Evolutionary conservation across 495 filamentous ascomycete genomes (phyloP).

Genomic region (Neurospora sp.): DNA sequence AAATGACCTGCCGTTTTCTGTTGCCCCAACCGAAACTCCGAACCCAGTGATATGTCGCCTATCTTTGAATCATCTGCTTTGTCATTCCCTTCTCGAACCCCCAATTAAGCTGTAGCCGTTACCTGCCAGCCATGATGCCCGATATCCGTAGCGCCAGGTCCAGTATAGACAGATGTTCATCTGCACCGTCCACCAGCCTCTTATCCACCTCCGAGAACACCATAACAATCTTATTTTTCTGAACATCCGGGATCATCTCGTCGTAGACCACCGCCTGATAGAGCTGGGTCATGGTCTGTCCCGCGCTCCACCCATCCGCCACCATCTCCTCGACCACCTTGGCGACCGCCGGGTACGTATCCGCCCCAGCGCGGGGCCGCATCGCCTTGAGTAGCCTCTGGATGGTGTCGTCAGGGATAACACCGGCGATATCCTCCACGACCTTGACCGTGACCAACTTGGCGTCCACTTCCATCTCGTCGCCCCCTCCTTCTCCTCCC

Average conservation of each 20-base stretch:
- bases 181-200: constrained; percentile 90
- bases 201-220: constrained; percentile 92
- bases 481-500: constrained; percentile 17
- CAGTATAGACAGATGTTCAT: constrained; percentile 85
- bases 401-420: constrained; percentile 69
- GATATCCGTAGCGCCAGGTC: constrained; percentile 76
- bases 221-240: constrained; percentile 85
- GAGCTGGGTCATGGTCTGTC: constrained; percentile 72
- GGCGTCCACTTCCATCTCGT: constrained; percentile 49
- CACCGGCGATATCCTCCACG: constrained; percentile 92
- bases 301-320: constrained; percentile 97
- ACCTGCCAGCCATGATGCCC: constrained; percentile 51
- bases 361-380: constrained; percentile 54
- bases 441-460: constrained; percentile 59
- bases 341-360: constrained; percentile 63
- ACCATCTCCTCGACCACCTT: constrained; percentile 79
- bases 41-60: not conserved
- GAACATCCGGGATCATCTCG: constrained; percentile 66
- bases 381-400: constrained; percentile 63
- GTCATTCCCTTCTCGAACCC: too few species aligned
- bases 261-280: constrained; percentile 77
- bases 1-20: constrained; percentile 1
- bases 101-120: constrained; percentile 1
- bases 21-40: constrained; percentile 5
- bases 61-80: not conserved